Evolutionary conservation across 768 basidiomycete genomes (phyloP).

Genomic region (Lentinula boryana): DNA sequence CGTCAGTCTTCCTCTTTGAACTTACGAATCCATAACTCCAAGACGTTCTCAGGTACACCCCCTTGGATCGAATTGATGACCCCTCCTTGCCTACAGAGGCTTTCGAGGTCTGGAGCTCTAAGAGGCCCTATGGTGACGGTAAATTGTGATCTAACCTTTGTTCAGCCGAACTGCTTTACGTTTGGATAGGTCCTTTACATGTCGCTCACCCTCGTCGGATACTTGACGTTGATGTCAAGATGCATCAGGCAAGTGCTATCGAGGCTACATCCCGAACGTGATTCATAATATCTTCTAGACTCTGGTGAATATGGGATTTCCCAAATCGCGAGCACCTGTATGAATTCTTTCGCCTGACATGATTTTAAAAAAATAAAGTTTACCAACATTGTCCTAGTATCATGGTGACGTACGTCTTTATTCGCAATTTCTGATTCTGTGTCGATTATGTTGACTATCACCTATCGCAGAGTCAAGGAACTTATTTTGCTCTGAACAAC

Average conservation of each 20-base stretch:
- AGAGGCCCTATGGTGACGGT: background rate
- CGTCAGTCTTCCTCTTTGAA: constrained; percentile 20
- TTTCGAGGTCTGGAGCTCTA: background rate
- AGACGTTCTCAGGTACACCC: constrained; percentile 14
- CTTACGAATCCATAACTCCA: constrained; percentile 19
- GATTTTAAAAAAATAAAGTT: no score
- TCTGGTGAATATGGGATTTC: constrained; percentile 6
- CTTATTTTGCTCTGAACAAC: background rate
- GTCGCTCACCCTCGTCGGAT: constrained; percentile 9
- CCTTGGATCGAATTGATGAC: background rate
- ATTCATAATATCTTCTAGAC: constrained; percentile 1
- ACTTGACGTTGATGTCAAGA: constrained; percentile 6
- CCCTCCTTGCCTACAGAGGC: background rate
- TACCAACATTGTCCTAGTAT: background rate
- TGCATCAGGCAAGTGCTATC: constrained; percentile 3
- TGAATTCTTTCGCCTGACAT: constrained; percentile 2
- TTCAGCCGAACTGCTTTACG: background rate
- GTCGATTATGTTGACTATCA: background rate
- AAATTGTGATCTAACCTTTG: background rate
- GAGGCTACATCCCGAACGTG: background rate
- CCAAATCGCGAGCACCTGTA: constrained; percentile 1
- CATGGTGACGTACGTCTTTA: background rate
- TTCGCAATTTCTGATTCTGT: background rate
- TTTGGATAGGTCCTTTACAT: constrained; percentile 9
- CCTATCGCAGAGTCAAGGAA: background rate